Percentiles rank a stretch among this genome's conserved stretches.
These are phyloP conservation scores for Trichoderma parareesei DNA, from an alignment of 495 filamentous ascomycete species.

Conservation along the genomic window DNA sequence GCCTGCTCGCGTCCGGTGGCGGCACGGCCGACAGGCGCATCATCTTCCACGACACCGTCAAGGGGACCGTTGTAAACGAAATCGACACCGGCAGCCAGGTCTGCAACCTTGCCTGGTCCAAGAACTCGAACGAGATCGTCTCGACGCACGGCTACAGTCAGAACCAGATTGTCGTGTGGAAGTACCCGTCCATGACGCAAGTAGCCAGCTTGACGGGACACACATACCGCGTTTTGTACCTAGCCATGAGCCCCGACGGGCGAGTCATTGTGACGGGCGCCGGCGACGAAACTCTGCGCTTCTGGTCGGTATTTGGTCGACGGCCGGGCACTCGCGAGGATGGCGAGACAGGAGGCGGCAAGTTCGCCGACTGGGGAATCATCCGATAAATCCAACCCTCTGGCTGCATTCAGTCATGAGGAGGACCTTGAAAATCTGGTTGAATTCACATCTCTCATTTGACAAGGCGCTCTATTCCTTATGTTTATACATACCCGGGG, in stretches of 20 bases:
- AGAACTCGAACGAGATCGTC: conserved; percentile 94
- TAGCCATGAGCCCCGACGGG: conserved; percentile 95
- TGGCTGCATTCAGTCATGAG: not conserved
- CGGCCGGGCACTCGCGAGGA: conserved; percentile 51
- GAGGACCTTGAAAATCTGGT: conserved; percentile 3
- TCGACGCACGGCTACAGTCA: conserved; percentile 96
- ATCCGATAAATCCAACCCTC: conserved; percentile 47
- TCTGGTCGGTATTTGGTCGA: conserved; percentile 88
- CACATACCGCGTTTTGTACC: conserved; percentile 90
- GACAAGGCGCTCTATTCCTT: not conserved
- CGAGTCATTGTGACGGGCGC: conserved; percentile 90
- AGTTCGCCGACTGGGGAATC: conserved; percentile 59
- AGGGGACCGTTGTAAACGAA: conserved; percentile 67
- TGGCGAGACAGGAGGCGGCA: conserved; percentile 45
- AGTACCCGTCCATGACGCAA: conserved; percentile 95
- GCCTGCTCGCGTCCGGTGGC: conserved; percentile 88
- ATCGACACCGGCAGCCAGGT: conserved; percentile 95
- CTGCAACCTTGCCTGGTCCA: conserved; percentile 92
- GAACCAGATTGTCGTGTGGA: conserved; percentile 98
- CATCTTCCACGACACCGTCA: conserved; percentile 93
- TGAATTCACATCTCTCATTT: conserved; percentile 13
- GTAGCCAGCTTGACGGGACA: conserved; percentile 91
- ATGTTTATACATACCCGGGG: conserved; percentile 8
- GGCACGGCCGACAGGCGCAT: conserved; percentile 93
- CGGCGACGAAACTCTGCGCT: conserved; percentile 89